A percentile compares a stretch with the other conserved stretches of the same genome.
These are phyloP conservation scores for Pichia paraexigua DNA, from an alignment of 805 yeast genomes.

Conservation along the genomic window DNA sequence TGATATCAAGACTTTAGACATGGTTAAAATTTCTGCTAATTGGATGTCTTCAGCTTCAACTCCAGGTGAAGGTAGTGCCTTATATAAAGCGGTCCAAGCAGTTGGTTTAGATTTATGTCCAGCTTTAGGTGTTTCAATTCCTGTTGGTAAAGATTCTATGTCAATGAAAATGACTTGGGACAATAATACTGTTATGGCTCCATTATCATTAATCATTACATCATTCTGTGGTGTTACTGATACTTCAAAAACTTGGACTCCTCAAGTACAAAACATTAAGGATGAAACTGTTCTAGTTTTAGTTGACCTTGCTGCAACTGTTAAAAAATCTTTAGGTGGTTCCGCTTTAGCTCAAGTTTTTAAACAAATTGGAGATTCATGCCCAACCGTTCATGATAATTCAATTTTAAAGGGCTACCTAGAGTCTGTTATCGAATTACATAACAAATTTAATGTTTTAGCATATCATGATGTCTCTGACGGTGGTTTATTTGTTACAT, in stretches of 20 bases:
- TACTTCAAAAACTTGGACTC: slow-evolving; percentile 93
- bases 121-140: slow-evolving; percentile 81
- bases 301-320: slow-evolving; percentile 66
- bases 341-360: slow-evolving; percentile 93
- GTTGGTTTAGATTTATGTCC: slow-evolving; percentile 93
- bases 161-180: slow-evolving; percentile 99
- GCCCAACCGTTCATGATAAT: slow-evolving; percentile 77
- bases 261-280: slow-evolving; percentile 48
- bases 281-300: slow-evolving; percentile 60
- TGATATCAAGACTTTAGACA: slow-evolving; percentile 65
- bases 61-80: slow-evolving; percentile 88
- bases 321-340: slow-evolving; percentile 67
- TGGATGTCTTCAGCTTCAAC: slow-evolving; percentile 99
- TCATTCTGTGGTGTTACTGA: slow-evolving; percentile 84
- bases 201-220: slow-evolving; percentile 82
- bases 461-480: slow-evolving; percentile 96
- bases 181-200: slow-evolving; percentile 89
- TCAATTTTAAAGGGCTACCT: slow-evolving; percentile 60
- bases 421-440: slow-evolving; percentile 62
- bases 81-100: slow-evolving; percentile 96
- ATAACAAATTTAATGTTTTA: slow-evolving; percentile 54
- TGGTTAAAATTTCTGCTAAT: slow-evolving; percentile 86
- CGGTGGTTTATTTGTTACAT: slow-evolving; percentile 85
- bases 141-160: slow-evolving; percentile 99
- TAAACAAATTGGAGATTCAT: slow-evolving; percentile 72